phyloP scores from a whole-genome alignment of 805 yeast genomes.

The Candida odintsovae region DNA sequence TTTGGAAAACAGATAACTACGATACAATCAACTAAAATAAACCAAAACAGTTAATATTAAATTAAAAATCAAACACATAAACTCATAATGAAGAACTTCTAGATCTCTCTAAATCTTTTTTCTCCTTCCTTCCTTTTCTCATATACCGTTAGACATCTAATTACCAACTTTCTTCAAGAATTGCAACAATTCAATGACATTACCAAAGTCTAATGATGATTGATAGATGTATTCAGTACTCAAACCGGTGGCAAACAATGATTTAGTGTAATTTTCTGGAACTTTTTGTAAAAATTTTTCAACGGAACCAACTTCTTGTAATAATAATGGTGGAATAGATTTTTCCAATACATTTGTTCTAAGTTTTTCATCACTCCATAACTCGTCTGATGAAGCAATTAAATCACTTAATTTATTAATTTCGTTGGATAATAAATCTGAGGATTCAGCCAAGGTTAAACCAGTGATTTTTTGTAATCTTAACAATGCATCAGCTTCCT shows the following conservation, averaged over 20 bases:
- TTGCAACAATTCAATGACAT: slow-evolving; percentile 24
- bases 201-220: slow-evolving; percentile 20
- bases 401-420: slow-evolving; percentile 85
- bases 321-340: slow-evolving; percentile 72
- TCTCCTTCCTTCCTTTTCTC: too few relatives aligned
- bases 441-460: slow-evolving; percentile 54
- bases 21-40: not conserved
- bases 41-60: not conserved
- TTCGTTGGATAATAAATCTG: slow-evolving; percentile 78
- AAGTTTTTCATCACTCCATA: slow-evolving; percentile 74
- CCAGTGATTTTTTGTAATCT: slow-evolving; percentile 59
- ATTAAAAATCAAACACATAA: not conserved
- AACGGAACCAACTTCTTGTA: slow-evolving; percentile 67
- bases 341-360: slow-evolving; percentile 70
- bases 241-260: slow-evolving; percentile 49
- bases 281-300: slow-evolving; percentile 66
- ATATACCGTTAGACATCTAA: not conserved
- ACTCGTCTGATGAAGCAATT: slow-evolving; percentile 75
- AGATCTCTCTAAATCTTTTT: not conserved
- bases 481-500: slow-evolving; percentile 88
- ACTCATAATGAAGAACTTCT: not conserved
- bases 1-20: too few relatives aligned
- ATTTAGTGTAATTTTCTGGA: slow-evolving; percentile 82
- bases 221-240: slow-evolving; percentile 24
- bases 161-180: slow-evolving; percentile 16